Percentiles rank a stretch among this genome's conserved stretches.
phyloP scores from a whole-genome alignment of 1,284 basidiomycete genomes.

The Ceratobasidium sp. region DNA sequence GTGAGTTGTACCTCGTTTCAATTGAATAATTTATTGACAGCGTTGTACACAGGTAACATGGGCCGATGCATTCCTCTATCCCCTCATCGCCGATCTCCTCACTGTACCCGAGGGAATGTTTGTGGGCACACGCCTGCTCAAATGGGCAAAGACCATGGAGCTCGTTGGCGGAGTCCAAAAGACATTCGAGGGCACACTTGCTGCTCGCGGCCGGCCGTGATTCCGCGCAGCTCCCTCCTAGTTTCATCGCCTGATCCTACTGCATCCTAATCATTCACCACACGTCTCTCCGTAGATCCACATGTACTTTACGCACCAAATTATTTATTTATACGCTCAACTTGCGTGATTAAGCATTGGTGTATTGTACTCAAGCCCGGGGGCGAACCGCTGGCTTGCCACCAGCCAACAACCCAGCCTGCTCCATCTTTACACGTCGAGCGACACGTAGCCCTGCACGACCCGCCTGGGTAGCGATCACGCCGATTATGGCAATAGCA shows the following conservation, averaged over 20 bases:
- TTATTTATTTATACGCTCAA: constrained; percentile 10
- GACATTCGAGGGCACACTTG: constrained; percentile 44
- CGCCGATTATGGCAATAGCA: constrained; percentile 33
- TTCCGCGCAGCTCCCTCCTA: not conserved
- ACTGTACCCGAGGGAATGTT: constrained; percentile 45
- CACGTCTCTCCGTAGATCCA: not conserved
- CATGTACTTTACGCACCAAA: constrained; percentile 21
- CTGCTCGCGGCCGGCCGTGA: constrained; percentile 45
- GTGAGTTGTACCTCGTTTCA: constrained; percentile 3
- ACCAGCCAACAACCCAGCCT: constrained; percentile 46
- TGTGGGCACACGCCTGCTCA: constrained; percentile 38
- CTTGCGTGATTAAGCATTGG: not conserved
- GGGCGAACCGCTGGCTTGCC: constrained; percentile 16
- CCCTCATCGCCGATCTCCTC: constrained; percentile 43
- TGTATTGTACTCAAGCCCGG: not conserved
- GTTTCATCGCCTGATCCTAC: not conserved
- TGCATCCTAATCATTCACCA: constrained; percentile 15
- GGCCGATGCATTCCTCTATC: constrained; percentile 46
- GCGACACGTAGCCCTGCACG: constrained; percentile 42
- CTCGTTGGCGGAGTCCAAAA: constrained; percentile 29
- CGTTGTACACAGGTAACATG: constrained; percentile 38
- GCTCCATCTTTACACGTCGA: constrained; percentile 46
- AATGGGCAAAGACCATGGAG: constrained; percentile 44
- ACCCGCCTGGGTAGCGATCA: constrained; percentile 41
- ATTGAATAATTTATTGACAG: not conserved